Evolutionary conservation across 306 rosid species (phyloP).

Genomic region (Fragaria iinumae): DNA sequence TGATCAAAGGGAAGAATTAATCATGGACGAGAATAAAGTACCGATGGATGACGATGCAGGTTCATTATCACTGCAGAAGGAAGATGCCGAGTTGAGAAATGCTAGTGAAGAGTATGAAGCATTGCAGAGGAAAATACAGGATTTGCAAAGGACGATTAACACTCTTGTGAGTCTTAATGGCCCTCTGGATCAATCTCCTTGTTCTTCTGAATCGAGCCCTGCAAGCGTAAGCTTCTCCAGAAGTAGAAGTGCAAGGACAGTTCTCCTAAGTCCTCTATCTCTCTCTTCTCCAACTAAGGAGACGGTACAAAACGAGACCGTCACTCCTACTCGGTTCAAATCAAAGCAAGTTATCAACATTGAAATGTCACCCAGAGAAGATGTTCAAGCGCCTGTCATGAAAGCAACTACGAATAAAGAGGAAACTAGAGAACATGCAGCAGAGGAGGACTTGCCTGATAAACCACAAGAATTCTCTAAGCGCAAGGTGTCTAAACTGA

Average conservation of each 20-base stretch:
- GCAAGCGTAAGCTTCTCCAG: constrained; percentile 31
- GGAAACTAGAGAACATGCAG: constrained; percentile 32
- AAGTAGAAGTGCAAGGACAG: constrained; percentile 52
- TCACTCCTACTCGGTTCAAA: constrained; percentile 20
- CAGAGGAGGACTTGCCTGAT: constrained; percentile 9
- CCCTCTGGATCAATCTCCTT: constrained; percentile 42
- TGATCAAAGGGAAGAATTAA: constrained; percentile 38
- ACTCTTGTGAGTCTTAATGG: constrained; percentile 34
- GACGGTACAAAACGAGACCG: constrained; percentile 31
- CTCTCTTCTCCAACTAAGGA: constrained; percentile 29
- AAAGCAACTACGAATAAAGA: constrained; percentile 27
- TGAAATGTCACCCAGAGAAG: constrained; percentile 33
- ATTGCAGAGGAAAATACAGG: constrained; percentile 37
- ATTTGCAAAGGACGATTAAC: constrained; percentile 42
- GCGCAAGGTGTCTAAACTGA: constrained; percentile 7
- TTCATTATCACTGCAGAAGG: constrained; percentile 30
- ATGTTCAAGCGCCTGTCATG: constrained; percentile 25
- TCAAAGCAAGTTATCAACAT: constrained; percentile 28
- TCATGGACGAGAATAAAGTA: constrained; percentile 21
- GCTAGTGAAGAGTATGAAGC: constrained; percentile 29
- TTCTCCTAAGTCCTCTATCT: constrained; percentile 31
- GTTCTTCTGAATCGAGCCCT: constrained; percentile 26
- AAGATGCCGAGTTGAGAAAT: constrained; percentile 24
- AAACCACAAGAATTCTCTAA: neutral
- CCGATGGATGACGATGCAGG: constrained; percentile 4